Percentiles rank a stretch among this genome's conserved stretches.
These are phyloP conservation scores for Chlorella sp. DNA, from an alignment of 139 green algal species.

Conservation along the genomic window DNA sequence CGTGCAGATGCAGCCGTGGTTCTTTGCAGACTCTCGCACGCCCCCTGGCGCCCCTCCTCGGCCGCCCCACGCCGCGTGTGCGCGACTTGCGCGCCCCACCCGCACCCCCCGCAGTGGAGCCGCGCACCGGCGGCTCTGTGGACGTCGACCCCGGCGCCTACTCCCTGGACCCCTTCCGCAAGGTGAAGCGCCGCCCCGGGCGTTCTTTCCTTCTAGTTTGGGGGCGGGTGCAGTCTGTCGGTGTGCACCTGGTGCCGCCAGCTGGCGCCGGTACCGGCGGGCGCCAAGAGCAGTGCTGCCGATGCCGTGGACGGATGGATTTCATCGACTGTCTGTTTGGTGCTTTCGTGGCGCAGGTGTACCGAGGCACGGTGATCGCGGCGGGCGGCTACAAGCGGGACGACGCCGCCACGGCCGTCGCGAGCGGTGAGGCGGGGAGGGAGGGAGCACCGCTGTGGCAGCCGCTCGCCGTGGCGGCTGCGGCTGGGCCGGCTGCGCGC, in stretches of 20 bases:
- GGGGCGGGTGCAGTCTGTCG: too few species aligned
- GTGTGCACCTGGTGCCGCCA: too few species aligned
- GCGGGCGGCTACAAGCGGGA: conserved; percentile 69
- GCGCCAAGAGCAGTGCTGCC: too few species aligned
- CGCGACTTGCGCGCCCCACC: too few species aligned
- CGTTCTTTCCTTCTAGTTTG: background rate
- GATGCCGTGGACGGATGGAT: too few species aligned
- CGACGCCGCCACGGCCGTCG: conserved; percentile 45
- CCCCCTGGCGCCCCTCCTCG: background rate
- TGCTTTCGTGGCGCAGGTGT: conserved; percentile 25
- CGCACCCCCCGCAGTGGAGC: too few species aligned
- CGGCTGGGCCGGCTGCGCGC: background rate
- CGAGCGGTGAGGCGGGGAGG: conserved; percentile 9
- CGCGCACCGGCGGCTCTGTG: too few species aligned
- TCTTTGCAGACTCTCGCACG: background rate
- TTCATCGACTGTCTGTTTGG: too few species aligned
- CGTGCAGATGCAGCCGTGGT: too few species aligned
- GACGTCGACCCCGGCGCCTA: conserved; percentile 5
- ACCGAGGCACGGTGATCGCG: conserved; percentile 63
- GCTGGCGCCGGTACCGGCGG: too few species aligned
- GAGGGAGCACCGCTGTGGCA: background rate
- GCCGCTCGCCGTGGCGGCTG: background rate
- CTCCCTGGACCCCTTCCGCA: conserved; percentile 61
- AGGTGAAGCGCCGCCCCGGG: background rate
- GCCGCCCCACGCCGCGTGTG: background rate